Evolutionary conservation across 805 yeast genomes (phyloP).

Genomic region (Candida dajiaensis): DNA sequence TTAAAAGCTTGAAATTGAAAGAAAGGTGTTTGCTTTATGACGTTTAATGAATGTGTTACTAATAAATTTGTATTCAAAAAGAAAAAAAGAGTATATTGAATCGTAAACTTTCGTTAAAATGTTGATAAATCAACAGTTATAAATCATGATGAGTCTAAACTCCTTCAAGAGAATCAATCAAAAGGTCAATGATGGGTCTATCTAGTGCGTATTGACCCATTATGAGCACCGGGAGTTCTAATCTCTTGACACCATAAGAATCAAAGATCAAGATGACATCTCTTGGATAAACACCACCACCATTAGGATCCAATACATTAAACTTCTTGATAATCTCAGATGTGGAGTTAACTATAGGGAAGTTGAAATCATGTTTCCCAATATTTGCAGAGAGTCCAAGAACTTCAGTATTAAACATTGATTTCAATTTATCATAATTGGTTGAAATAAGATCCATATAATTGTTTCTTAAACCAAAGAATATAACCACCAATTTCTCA

Average conservation of each 20-base stretch:
- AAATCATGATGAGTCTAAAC: too few relatives aligned
- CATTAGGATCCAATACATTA: constrained; percentile 22
- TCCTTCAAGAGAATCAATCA: constrained; percentile 17
- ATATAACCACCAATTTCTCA: constrained; percentile 16
- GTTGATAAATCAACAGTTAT: too few relatives aligned
- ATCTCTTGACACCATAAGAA: constrained; percentile 11
- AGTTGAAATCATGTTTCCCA: constrained; percentile 6
- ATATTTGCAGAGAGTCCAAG: constrained; percentile 19
- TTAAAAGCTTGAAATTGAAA: constrained; percentile 4
- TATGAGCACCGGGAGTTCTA: constrained; percentile 11
- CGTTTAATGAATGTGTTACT: not conserved
- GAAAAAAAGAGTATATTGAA: too few relatives aligned
- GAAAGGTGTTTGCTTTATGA: not conserved
- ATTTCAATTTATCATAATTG: not conserved
- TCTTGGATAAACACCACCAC: constrained; percentile 25
- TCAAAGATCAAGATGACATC: constrained; percentile 21
- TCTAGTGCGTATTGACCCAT: constrained; percentile 7
- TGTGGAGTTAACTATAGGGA: constrained; percentile 16
- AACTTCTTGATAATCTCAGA: constrained; percentile 10
- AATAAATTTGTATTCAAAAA: too few relatives aligned
- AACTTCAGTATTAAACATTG: constrained; percentile 8
- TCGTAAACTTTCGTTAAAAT: not conserved
- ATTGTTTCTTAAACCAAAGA: constrained; percentile 19
- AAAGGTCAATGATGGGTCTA: constrained; percentile 12
- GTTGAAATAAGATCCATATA: constrained; percentile 10